Evolutionary conservation across 148 eudicot genomes (phyloP).

Genomic region (Suaeda aralocaspica): DNA sequence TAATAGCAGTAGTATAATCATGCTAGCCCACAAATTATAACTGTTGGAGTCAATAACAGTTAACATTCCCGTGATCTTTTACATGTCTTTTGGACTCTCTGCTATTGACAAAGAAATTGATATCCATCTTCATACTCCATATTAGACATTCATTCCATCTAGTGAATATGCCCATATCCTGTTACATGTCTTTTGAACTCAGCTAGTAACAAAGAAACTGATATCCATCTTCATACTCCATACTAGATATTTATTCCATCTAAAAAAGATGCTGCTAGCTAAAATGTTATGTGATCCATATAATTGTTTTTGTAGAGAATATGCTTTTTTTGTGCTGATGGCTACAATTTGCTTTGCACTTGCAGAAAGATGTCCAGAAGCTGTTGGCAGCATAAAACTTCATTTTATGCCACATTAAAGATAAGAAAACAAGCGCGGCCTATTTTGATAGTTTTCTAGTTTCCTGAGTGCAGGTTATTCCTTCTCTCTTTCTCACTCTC

Average conservation of each 20-base stretch:
- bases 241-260: too few relatives aligned
- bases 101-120: neutral
- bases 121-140: neutral
- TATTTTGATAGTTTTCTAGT: neutral
- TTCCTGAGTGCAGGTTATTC: too few relatives aligned
- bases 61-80: too few relatives aligned
- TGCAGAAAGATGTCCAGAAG: slow-evolving; percentile 78
- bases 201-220: neutral
- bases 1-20: too few relatives aligned
- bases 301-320: too few relatives aligned
- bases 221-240: neutral
- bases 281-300: too few relatives aligned
- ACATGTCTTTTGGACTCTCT: neutral
- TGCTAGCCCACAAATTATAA: too few relatives aligned
- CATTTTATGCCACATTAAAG: neutral
- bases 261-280: too few relatives aligned
- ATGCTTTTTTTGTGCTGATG: neutral
- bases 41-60: too few relatives aligned
- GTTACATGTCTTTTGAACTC: neutral
- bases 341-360: slow-evolving; percentile 11
- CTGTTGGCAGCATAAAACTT: slow-evolving; percentile 49
- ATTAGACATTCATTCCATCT: too few relatives aligned
- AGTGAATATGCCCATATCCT: too few relatives aligned
- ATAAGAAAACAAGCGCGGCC: neutral
- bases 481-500: too few relatives aligned